Conservation (phyloP, 1,284 basidiomycete species). For the Cutaneotrichosporon spelunceum region DNA sequence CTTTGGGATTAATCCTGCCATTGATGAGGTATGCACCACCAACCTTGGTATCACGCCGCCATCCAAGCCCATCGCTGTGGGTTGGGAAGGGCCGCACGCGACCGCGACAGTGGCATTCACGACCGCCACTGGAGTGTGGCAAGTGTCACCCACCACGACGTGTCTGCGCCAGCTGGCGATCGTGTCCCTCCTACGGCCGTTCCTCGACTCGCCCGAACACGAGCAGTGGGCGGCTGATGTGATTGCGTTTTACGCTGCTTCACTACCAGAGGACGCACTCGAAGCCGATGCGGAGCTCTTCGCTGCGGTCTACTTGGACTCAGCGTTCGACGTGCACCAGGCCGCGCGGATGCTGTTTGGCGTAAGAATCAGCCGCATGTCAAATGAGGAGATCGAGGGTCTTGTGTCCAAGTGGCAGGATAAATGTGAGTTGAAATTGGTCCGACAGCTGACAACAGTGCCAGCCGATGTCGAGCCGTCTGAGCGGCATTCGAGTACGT, state of each 20-base stretch:
- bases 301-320: constrained; percentile 69
- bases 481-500: constrained; percentile 54
- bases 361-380: constrained; percentile 63
- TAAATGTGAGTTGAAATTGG: constrained; percentile 25
- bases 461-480: constrained; percentile 61
- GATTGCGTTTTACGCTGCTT: constrained; percentile 71
- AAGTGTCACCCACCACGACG: constrained; percentile 63
- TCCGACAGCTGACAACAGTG: constrained; percentile 55
- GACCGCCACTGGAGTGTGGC: constrained; percentile 56
- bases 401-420: constrained; percentile 53
- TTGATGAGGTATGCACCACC: constrained; percentile 63
- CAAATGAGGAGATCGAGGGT: constrained; percentile 62
- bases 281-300: constrained; percentile 69
- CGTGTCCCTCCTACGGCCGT: constrained; percentile 63
- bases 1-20: constrained; percentile 56
- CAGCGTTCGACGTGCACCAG: constrained; percentile 66
- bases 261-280: constrained; percentile 61
- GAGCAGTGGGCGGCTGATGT: constrained; percentile 65
- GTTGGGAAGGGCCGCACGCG: constrained; percentile 52
- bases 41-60: constrained; percentile 49
- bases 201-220: constrained; percentile 70
- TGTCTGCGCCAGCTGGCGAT: constrained; percentile 67
- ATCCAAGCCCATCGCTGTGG: constrained; percentile 52
- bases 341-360: constrained; percentile 73
- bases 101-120: constrained; percentile 12